Conservation (phyloP, 73 alveolate species). For the Effrenium voratum region DNA sequence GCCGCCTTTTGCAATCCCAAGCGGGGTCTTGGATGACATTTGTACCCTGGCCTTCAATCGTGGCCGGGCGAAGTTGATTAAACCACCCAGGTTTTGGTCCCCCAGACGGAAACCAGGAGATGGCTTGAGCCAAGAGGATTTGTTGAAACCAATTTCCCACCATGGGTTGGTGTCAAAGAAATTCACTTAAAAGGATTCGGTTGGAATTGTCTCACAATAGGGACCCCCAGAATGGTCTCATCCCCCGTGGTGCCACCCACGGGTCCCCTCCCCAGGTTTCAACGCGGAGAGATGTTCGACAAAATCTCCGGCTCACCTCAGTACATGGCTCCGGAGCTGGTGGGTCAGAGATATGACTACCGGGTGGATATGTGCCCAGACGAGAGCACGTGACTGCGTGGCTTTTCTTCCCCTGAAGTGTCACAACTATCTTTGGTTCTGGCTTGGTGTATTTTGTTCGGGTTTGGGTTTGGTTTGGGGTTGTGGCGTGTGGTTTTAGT, state of each 20-base stretch:
- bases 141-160: too few relatives aligned
- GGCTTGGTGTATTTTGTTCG: neutral
- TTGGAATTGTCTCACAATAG: neutral
- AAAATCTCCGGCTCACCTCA: slow-evolving; percentile 89
- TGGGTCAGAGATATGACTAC: slow-evolving; percentile 79
- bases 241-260: neutral
- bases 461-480: too few relatives aligned
- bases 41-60: too few relatives aligned
- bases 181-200: neutral
- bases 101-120: too few relatives aligned
- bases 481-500: too few relatives aligned
- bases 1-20: too few relatives aligned
- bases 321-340: slow-evolving; percentile 52
- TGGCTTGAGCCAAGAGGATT: too few relatives aligned
- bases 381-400: neutral
- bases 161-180: neutral
- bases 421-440: neutral
- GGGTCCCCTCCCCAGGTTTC: slow-evolving; percentile 10
- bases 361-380: slow-evolving; percentile 72
- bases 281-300: slow-evolving; percentile 92
- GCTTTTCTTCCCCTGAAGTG: neutral
- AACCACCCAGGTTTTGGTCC: too few relatives aligned
- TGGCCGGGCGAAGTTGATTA: too few relatives aligned
- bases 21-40: too few relatives aligned
- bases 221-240: neutral